These are phyloP conservation scores for Barnettozyma californica DNA, from an alignment of 805 yeast genomes.

Conservation along the genomic window DNA sequence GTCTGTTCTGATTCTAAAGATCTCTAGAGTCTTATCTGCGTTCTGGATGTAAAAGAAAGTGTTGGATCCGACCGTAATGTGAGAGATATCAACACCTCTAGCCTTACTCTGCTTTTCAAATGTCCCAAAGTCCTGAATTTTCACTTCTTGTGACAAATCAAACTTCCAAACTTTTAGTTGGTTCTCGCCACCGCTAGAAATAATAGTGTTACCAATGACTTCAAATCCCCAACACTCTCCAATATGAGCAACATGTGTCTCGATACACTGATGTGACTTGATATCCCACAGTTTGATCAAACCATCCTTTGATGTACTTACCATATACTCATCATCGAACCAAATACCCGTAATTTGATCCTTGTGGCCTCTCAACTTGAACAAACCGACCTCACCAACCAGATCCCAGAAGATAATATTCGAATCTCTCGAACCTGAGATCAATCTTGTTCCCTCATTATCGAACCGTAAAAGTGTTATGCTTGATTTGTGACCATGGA, in stretches of 20 bases:
- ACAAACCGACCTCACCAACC: constrained; percentile 85
- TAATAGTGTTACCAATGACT: constrained; percentile 34
- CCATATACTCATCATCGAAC: constrained; percentile 54
- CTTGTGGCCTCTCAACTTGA: constrained; percentile 82
- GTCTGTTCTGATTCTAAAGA: constrained; percentile 68
- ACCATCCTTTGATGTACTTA: constrained; percentile 85
- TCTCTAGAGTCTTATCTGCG: constrained; percentile 73
- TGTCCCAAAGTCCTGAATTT: constrained; percentile 54
- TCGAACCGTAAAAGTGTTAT: constrained; percentile 71
- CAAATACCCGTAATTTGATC: constrained; percentile 78
- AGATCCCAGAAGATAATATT: constrained; percentile 90
- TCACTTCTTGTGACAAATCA: constrained; percentile 43
- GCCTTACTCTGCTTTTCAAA: constrained; percentile 74
- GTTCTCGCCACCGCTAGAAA: constrained; percentile 77
- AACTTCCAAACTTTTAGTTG: constrained; percentile 81
- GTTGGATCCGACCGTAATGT: constrained; percentile 35
- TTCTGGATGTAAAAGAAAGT: constrained; percentile 65
- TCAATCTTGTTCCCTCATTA: constrained; percentile 72
- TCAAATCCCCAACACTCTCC: constrained; percentile 92
- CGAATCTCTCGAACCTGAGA: constrained; percentile 85
- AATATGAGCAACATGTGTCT: constrained; percentile 89
- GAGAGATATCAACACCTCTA: constrained; percentile 57
- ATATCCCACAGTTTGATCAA: constrained; percentile 91
- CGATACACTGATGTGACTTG: constrained; percentile 82
- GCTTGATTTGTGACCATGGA: constrained; percentile 87